Base-by-base conservation (phyloP, 1,284 basidiomycete species). In the Agaricales sp. region DNA sequence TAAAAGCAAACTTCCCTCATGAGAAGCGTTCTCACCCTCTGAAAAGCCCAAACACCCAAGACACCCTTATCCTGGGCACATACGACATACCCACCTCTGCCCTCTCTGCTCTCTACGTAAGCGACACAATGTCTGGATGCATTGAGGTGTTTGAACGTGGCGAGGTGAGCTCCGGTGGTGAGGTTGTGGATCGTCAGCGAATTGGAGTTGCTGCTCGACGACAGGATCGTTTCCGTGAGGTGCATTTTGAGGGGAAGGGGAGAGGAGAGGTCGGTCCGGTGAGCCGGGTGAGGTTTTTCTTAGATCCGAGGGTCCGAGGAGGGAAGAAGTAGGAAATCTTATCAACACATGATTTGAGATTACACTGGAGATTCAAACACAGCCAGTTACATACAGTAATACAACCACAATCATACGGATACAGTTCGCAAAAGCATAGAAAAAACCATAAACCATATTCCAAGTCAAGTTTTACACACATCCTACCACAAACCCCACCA, bases 51-150 rank as follows among this genome's bases (percentile, higher is more conserved):
- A 24, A 89, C 78, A 56, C 89, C 82, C 56, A 92, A 58, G 44
- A 90, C 75, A 0, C 86, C 78, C 62, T 90, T 92, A 59, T 90
- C 87, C 59, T 92, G 89, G 14, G 81, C 77, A 47, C 84, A 77
- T 18, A 91, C 69, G 53, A 91, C 74, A 53, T 88, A 71, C 1
- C 89, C 89, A 41, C 89, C 88, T 54, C 80, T 76, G 1, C 77
- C 77, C 59, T 78, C 72, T 52, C 67, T 70, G 0, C 85, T 79
- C 46, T 80, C 74, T n/a, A 82, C 67, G 14, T 80, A 66, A 18
- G 77, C 71, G 8, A 75, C 80, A 57, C 76, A 83, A 49, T 81
- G 77, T 4, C 67, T 56, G 16, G 67, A 62, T 19, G 86, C 69
- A 54, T 67, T 80, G 1, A 81, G 79, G 56, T 88, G 87, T 58